These are phyloP conservation scores for Jimgerdemannia flammicorona DNA, from an alignment of 192 early-diverging fungal species.

Conservation along the genomic window DNA sequence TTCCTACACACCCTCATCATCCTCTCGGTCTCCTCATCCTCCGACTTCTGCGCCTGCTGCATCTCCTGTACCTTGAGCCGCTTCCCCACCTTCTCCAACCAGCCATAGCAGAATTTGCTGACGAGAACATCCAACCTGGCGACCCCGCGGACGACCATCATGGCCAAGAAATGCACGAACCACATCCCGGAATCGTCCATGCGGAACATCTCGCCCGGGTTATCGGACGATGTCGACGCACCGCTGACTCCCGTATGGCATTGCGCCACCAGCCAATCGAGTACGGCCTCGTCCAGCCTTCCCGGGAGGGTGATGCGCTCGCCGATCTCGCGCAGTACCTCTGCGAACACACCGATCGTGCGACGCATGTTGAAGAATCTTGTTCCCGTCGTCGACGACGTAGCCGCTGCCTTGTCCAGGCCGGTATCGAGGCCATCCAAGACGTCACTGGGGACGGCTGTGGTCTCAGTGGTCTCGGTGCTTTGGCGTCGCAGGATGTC, in stretches of 20 bases:
- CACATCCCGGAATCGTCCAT: conserved; percentile 4
- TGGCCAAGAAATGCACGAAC: conserved; percentile 24
- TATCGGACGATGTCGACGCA: neutral
- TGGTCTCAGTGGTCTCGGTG: conserved; percentile 2
- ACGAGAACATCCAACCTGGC: conserved; percentile 20
- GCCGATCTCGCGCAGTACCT: conserved; percentile 14
- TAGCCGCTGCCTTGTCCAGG: neutral
- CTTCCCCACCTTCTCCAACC: conserved; percentile 17
- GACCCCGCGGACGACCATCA: conserved; percentile 17
- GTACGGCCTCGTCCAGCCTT: conserved; percentile 20
- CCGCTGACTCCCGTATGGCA: neutral
- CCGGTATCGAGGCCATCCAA: neutral
- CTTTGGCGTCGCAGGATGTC: conserved; percentile 7
- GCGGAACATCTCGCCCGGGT: neutral
- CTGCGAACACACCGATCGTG: conserved; percentile 17
- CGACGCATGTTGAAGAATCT: conserved; percentile 5
- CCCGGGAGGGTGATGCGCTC: conserved; percentile 17
- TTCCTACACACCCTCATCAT: conserved; percentile 28
- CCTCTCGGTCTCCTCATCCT: conserved; percentile 12
- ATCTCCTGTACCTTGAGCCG: conserved; percentile 5
- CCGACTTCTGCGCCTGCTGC: conserved; percentile 4
- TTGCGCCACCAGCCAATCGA: conserved; percentile 1
- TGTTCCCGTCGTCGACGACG: conserved; percentile 2
- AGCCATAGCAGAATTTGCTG: conserved; percentile 13
- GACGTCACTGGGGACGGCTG: neutral